Evolutionary conservation across 2,329 filamentous ascomycete species (phyloP), one percentile per base, ranked within the genome.

Genomic region (Pseudocercospora pini-densiflorae): DNA sequence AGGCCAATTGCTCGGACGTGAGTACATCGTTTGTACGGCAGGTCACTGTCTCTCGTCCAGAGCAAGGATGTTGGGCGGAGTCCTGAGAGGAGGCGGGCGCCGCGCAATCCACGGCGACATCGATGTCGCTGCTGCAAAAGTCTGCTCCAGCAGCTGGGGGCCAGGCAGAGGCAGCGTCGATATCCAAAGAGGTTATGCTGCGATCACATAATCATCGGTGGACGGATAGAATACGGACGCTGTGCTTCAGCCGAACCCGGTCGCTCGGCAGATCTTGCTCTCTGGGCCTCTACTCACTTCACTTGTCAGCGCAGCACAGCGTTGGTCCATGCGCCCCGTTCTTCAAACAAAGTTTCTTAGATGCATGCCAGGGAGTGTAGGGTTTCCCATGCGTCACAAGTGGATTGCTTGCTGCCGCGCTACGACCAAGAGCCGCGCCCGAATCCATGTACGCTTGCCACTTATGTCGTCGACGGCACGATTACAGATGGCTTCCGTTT

Each of bases 401-500:
- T 59, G 16, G 59, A 36, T 40, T 57, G 58, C 58, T 40, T 67
- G 65, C 62, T 62, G 64, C 58, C 61, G 65, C 43, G 65, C 65
- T 49, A 58, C 36, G 59, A 61, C 58, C 62, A 62, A 64, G 62
- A 67, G 65, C 65, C 62, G 65, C 59, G 65, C 43, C 59, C 59
- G 61, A 49, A 57, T 36, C 54, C 54, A 58, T 58, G 54, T 36
- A 58, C 51, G 33, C 64, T 59, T 62, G 59, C 64, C 64, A 62
- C 64, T 62, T 66, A 57, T 61, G 58, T 63, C 61, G 64, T 67
- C 59, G 62, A 64, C 65, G 62, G 65, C 51, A 61, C 65, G 65
- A 64, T 64, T 51, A 58, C 65, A 62, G 53, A 64, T 47, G 65
- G 29, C 54, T 21, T 67, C 65, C 65, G 62, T 67, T 45, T 64